Percentiles rank a stretch among this genome's conserved stretches.
phyloP scores from a whole-genome alignment of 2,329 filamentous ascomycete genomes.

The Cladosporium sp. region DNA sequence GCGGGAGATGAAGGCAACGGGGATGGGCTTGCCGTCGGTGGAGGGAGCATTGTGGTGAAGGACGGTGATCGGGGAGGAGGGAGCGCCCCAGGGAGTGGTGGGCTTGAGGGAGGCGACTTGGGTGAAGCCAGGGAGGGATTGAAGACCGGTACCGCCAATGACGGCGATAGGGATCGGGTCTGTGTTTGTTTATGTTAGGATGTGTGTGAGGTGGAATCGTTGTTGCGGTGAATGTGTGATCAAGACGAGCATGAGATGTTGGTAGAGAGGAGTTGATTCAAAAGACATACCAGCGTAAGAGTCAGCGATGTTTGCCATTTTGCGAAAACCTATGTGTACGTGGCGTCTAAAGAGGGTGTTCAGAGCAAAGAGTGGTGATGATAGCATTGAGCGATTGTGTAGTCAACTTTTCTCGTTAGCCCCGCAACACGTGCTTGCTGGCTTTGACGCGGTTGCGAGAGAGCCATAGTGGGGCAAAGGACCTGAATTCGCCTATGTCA shows the following conservation, averaged over 20 bases:
- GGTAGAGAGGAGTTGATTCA: not conserved
- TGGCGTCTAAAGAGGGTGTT: not conserved
- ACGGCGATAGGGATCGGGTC: constrained; percentile 48
- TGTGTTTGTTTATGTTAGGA: constrained; percentile 19
- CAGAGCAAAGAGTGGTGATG: not conserved
- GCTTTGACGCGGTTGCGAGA: constrained; percentile 5
- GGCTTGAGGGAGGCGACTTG: constrained; percentile 74
- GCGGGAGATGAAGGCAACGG: constrained; percentile 86
- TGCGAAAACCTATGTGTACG: constrained; percentile 31
- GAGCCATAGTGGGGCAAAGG: no score
- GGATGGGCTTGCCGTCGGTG: constrained; percentile 51
- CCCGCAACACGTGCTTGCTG: constrained; percentile 11
- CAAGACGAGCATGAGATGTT: no score
- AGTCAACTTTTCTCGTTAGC: constrained; percentile 11
- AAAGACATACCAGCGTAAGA: constrained; percentile 26
- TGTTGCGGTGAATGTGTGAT: no score
- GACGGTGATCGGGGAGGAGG: constrained; percentile 74
- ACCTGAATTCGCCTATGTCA: no score
- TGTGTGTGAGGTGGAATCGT: no score
- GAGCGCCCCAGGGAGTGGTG: constrained; percentile 81
- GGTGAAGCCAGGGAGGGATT: constrained; percentile 78
- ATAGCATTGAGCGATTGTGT: not conserved
- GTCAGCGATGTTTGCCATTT: constrained; percentile 32
- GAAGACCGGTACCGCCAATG: constrained; percentile 75
- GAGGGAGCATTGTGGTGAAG: constrained; percentile 75